A percentile compares a stretch with the other conserved stretches of the same genome.
Conservation (phyloP, 2,329 filamentous ascomycete genomes). For the Colletotrichum falcatum region DNA sequence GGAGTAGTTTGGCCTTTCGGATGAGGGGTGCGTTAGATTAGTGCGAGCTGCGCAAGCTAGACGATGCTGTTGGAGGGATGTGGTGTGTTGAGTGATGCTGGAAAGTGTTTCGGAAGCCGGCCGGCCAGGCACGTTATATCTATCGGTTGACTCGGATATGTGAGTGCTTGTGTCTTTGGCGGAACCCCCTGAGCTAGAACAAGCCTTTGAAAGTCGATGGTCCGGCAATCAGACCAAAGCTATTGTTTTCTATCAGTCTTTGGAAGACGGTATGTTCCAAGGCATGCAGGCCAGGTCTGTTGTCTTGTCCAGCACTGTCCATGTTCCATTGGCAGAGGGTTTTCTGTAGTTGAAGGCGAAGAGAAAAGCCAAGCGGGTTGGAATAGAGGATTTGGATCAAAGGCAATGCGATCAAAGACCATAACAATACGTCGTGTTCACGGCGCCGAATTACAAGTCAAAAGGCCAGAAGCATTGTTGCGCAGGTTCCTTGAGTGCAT, state of each 20-base stretch:
- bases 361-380: background rate
- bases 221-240: background rate
- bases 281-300: background rate
- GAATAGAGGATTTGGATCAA: background rate
- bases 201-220: background rate
- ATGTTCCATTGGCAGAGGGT: background rate
- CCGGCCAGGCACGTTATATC: background rate
- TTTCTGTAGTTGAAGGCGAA: background rate
- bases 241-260: background rate
- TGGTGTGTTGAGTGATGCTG: no score
- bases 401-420: background rate
- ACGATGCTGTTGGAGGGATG: background rate
- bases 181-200: background rate
- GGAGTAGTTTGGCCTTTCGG: no score
- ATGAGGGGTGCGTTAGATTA: no score
- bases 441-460: background rate
- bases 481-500: background rate
- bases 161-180: background rate
- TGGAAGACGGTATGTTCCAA: background rate
- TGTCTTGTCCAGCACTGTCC: background rate
- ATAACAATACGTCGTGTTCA: background rate
- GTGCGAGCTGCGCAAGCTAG: background rate
- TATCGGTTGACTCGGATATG: background rate
- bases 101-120: rapidly evolving
- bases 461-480: background rate